Base-by-base conservation (phyloP, 768 basidiomycete genomes). In the Xerocomellus amylosporus region DNA sequence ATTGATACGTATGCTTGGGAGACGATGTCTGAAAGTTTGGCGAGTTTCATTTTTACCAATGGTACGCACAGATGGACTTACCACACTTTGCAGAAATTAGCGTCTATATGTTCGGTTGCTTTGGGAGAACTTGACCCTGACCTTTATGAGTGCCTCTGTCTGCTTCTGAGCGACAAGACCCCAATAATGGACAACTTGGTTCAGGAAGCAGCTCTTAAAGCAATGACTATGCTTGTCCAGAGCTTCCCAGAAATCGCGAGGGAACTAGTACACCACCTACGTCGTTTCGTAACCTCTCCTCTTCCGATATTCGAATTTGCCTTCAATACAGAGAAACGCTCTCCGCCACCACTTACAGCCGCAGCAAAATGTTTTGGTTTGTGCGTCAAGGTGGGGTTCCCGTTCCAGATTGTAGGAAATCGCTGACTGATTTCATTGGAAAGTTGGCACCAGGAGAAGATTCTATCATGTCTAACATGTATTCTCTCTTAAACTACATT, bases 401-500 rank as follows among this genome's bases (percentile, higher is more conserved):
- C 30, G 30, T 43, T 7, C 34, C 12, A 22, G n/a, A 7, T 37
- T 14, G 24, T 54, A 12, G 33, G 39, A 46, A 19, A 9, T 54
- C 15, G 15, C 38, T 56, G 20, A 41, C 24, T 41, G 28, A 60
- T 45, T 59, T 53, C 22, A 46, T 57, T 10, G 36, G 40, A 37
- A 56, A 93, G 91, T 76, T 92, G 37, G 85, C 90, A 15, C 87
- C 90, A 15, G 90, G 90, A 40, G 90, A 93, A 59, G 93, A 94
- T 65, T 80, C 93, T 36, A 80, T 90, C 66, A 87, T 94, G 82
- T 98, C 95, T 4, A 92, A 94, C 61, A 88, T 98, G 85, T 98
- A 98, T 70, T 97, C 96, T 5, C 81, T 98, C 13, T 79, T 98
- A 55, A 98, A 98, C 67, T 89, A 90, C 68, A 87, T 98, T 55